Evolutionary conservation across 2,329 filamentous ascomycete species (phyloP).

Genomic region (Fusarium brachygibbosum): DNA sequence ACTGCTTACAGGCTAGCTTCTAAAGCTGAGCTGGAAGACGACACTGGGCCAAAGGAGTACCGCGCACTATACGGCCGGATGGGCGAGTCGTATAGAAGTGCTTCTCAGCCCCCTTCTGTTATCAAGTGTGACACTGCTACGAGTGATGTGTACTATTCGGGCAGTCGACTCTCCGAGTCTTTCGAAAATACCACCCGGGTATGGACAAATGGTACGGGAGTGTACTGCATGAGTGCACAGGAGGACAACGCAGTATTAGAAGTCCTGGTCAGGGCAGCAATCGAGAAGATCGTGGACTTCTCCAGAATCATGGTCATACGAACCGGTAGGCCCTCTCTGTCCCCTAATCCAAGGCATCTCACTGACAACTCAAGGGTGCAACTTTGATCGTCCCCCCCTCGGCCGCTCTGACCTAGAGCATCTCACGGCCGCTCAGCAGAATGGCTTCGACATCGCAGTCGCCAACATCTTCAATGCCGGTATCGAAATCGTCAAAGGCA

Average conservation of each 20-base stretch:
- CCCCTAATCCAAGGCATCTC: rapidly evolving
- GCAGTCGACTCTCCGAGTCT: slow-evolving; percentile 69
- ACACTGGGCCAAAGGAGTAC: slow-evolving; percentile 63
- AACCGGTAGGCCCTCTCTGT: slow-evolving; percentile 57
- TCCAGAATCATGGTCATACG: slow-evolving; percentile 76
- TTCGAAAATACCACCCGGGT: slow-evolving; percentile 75
- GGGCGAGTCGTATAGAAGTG: slow-evolving; percentile 58
- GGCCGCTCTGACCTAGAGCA: slow-evolving; percentile 69
- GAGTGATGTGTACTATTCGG: slow-evolving; percentile 79
- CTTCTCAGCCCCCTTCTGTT: slow-evolving; percentile 65
- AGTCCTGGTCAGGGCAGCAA: slow-evolving; percentile 71
- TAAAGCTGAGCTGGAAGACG: slow-evolving; percentile 67
- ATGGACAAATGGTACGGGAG: slow-evolving; percentile 76
- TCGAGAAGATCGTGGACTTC: slow-evolving; percentile 73
- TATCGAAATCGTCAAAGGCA: slow-evolving; percentile 73
- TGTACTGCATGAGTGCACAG: slow-evolving; percentile 79
- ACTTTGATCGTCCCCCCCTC: slow-evolving; percentile 78
- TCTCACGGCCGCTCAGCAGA: slow-evolving; percentile 71
- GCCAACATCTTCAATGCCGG: slow-evolving; percentile 77
- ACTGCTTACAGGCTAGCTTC: slow-evolving; percentile 65
- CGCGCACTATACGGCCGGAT: slow-evolving; percentile 65
- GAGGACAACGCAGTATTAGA: slow-evolving; percentile 80
- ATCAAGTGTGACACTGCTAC: slow-evolving; percentile 77
- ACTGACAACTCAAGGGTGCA: slow-evolving; percentile 61
- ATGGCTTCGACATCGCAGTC: slow-evolving; percentile 73